These are phyloP conservation scores for Colletotrichum sp. DNA, from an alignment of 2,329 filamentous ascomycete species.

Conservation along the genomic window DNA sequence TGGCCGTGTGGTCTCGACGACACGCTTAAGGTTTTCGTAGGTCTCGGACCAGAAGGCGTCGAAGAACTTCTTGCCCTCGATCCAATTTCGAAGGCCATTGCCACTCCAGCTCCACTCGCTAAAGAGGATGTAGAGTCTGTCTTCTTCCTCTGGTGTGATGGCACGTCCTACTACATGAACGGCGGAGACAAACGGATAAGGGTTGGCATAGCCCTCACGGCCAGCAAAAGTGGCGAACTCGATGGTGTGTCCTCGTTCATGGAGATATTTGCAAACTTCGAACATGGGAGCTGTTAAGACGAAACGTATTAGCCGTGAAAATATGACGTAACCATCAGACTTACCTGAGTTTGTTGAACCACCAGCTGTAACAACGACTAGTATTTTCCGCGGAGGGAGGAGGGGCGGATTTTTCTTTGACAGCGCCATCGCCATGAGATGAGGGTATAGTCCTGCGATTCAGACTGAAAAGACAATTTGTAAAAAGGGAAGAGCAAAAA, in stretches of 20 bases:
- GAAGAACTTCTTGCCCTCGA: conserved; percentile 28
- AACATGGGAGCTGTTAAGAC: conserved; percentile 32
- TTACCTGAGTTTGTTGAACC: not conserved
- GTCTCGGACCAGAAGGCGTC: conserved; percentile 41
- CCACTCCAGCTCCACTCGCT: conserved; percentile 29
- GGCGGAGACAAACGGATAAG: not conserved
- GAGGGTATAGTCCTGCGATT: not conserved
- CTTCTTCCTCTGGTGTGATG: not conserved
- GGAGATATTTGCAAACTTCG: not conserved
- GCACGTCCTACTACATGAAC: not conserved
- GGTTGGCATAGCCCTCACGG: not conserved
- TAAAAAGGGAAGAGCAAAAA: not conserved
- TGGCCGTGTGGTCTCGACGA: conserved; percentile 27
- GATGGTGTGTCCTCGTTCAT: not conserved
- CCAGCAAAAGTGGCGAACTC: not conserved
- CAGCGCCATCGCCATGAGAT: not conserved
- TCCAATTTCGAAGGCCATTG: conserved; percentile 24
- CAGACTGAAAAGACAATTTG: not conserved
- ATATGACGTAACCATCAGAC: not conserved
- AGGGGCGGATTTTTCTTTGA: not conserved
- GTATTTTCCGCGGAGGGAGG: not conserved
- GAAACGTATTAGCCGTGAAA: not conserved
- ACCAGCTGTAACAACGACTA: not conserved
- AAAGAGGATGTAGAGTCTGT: not conserved
- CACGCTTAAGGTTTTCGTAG: conserved; percentile 27